Conservation (phyloP, 331 rosid species). For the Malus hybrid region DNA sequence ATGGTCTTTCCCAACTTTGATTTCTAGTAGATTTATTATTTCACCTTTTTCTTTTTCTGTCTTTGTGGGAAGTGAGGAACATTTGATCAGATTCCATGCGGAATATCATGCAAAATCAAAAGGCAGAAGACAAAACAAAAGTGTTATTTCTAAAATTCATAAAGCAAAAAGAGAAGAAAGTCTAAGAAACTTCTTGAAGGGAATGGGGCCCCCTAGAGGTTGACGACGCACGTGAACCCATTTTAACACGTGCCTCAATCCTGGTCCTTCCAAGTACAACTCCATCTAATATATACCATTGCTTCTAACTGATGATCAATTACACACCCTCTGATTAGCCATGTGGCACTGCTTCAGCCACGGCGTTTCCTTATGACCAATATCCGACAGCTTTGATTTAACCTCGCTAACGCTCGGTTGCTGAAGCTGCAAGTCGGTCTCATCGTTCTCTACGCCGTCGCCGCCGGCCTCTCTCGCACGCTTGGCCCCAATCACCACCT, state of each 20-base stretch:
- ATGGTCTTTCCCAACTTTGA: too few species aligned
- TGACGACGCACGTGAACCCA: constrained; percentile 40
- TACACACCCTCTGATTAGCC: constrained; percentile 48
- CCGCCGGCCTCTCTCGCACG: constrained; percentile 42
- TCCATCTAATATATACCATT: background rate
- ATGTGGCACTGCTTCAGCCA: constrained; percentile 53
- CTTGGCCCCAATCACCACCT: constrained; percentile 60
- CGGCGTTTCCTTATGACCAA: constrained; percentile 28
- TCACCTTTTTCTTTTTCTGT: background rate
- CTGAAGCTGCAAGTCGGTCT: constrained; percentile 37
- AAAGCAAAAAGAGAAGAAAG: constrained; percentile 2
- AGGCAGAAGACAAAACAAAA: background rate
- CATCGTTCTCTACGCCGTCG: constrained; percentile 28
- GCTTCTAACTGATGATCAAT: constrained; percentile 17
- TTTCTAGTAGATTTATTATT: background rate
- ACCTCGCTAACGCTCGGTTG: constrained; percentile 22
- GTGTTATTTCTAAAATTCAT: background rate
- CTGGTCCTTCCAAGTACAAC: too few species aligned
- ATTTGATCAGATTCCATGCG: background rate
- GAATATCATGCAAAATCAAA: background rate
- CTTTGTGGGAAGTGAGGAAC: background rate
- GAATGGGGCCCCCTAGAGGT: constrained; percentile 34
- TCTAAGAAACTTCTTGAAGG: constrained; percentile 49
- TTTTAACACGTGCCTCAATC: constrained; percentile 29
- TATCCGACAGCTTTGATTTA: constrained; percentile 56